phyloP scores from a whole-genome alignment of 257 asterid genomes.

The Nicotiana tomentosiformis region DNA sequence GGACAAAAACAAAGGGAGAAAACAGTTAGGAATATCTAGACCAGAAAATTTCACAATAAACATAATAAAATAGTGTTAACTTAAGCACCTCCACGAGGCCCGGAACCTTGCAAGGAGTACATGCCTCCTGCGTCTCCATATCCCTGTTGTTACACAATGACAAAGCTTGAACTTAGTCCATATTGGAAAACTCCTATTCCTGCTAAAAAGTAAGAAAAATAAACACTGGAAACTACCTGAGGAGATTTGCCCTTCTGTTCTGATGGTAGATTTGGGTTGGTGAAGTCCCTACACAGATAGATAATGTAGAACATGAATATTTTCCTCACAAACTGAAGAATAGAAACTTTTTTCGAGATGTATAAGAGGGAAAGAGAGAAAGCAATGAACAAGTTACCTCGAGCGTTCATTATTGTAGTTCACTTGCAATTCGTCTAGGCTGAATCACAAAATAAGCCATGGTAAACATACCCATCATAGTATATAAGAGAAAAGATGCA shows the following conservation, averaged over 20 bases:
- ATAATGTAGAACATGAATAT: slow-evolving; percentile 21
- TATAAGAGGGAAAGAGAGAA: not conserved
- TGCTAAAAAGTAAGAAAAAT: slow-evolving; percentile 1
- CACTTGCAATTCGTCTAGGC: slow-evolving; percentile 98
- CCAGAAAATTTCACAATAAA: not conserved
- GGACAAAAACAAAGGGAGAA: slow-evolving; percentile 18
- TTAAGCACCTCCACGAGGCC: slow-evolving; percentile 49
- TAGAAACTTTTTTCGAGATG: not conserved
- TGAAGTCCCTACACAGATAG: slow-evolving; percentile 66
- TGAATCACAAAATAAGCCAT: slow-evolving; percentile 26
- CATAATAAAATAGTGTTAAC: slow-evolving; percentile 1
- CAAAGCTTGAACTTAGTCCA: not conserved
- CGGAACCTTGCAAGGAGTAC: slow-evolving; percentile 28
- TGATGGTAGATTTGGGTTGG: slow-evolving; percentile 90
- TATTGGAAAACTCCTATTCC: not conserved
- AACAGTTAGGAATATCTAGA: not conserved
- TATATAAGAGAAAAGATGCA: slow-evolving; percentile 6
- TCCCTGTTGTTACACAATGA: slow-evolving; percentile 47
- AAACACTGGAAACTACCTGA: slow-evolving; percentile 55
- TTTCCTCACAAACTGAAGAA: slow-evolving; percentile 10
- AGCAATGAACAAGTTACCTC: slow-evolving; percentile 42
- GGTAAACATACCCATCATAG: slow-evolving; percentile 8
- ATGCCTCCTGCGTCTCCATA: slow-evolving; percentile 55
- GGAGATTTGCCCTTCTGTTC: slow-evolving; percentile 90
- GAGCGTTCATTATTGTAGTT: slow-evolving; percentile 91